These are phyloP conservation scores for Candida smagusa DNA, from an alignment of 1,139 yeast genomes.

Conservation along the genomic window DNA sequence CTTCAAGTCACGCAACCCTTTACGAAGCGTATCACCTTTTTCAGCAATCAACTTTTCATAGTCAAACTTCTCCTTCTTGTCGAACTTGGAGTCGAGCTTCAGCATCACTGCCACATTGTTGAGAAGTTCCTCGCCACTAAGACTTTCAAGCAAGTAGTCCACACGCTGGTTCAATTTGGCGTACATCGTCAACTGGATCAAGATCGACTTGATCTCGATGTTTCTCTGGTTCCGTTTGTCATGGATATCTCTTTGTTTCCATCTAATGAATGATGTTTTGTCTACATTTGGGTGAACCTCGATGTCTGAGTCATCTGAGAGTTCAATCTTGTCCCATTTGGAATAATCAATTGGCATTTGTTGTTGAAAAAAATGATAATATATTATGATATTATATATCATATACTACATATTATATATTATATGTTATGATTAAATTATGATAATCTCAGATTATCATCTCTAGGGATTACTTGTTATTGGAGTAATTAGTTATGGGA, in stretches of 20 bases:
- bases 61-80: conserved; percentile 52
- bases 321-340: conserved; percentile 94
- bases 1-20: conserved; percentile 41
- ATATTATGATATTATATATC: no score
- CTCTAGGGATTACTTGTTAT: no score
- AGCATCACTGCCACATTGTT: conserved; percentile 37
- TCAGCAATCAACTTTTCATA: conserved; percentile 34
- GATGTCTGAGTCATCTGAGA: conserved; percentile 92
- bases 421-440: no score
- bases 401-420: no score
- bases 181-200: conserved; percentile 75
- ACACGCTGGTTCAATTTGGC: conserved; percentile 69
- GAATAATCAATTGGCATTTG: conserved; percentile 85
- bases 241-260: conserved; percentile 98
- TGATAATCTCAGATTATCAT: no score
- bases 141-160: conserved; percentile 50
- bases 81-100: conserved; percentile 50
- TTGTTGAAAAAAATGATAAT: not conserved
- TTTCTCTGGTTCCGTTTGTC: conserved; percentile 85
- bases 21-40: conserved; percentile 37
- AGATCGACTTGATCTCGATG: conserved; percentile 67
- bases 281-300: conserved; percentile 99
- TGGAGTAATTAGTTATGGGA: not conserved
- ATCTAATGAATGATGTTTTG: conserved; percentile 82
- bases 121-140: conserved; percentile 41